Conservation (phyloP, 805 yeast genomes). For the Ogataea ramenticola region DNA sequence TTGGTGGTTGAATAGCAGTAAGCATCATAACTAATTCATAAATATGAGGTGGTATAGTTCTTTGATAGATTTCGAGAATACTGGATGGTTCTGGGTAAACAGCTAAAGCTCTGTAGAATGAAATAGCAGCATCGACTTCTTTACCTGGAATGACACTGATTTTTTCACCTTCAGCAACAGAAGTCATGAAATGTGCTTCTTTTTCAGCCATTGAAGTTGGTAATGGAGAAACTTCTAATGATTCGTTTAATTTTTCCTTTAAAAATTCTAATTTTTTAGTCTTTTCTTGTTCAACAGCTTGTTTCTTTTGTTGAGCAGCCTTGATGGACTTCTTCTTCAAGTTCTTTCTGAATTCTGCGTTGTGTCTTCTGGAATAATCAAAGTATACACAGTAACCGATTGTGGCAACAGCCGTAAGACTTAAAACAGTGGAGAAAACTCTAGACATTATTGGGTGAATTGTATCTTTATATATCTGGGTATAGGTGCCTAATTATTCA, state of each 20-base stretch:
- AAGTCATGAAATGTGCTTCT: constrained; percentile 74
- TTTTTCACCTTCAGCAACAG: constrained; percentile 82
- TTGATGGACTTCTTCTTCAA: constrained; percentile 58
- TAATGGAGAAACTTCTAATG: constrained; percentile 65
- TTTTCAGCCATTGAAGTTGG: constrained; percentile 63
- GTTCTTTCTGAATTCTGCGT: constrained; percentile 71
- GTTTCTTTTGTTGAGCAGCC: constrained; percentile 51
- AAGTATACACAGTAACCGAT: constrained; percentile 81
- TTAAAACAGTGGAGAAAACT: constrained; percentile 25
- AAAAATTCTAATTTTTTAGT: constrained; percentile 54
- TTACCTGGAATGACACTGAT: constrained; percentile 57
- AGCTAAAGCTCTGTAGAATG: constrained; percentile 87
- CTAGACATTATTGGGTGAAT: constrained; percentile 25
- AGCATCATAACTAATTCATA: constrained; percentile 79
- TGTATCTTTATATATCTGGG: no score
- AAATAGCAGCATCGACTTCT: constrained; percentile 78
- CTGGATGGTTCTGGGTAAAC: constrained; percentile 95
- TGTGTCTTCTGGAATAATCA: constrained; percentile 85
- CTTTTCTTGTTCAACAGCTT: constrained; percentile 48
- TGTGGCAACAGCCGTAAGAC: constrained; percentile 44
- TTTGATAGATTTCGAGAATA: constrained; percentile 82
- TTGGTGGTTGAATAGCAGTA: constrained; percentile 89
- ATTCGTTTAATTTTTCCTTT: constrained; percentile 53
- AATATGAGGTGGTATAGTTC: constrained; percentile 73
- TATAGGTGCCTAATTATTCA: no score